These are phyloP conservation scores for Cyberlindnera meyerae DNA, from an alignment of 805 yeast species.

Conservation along the genomic window DNA sequence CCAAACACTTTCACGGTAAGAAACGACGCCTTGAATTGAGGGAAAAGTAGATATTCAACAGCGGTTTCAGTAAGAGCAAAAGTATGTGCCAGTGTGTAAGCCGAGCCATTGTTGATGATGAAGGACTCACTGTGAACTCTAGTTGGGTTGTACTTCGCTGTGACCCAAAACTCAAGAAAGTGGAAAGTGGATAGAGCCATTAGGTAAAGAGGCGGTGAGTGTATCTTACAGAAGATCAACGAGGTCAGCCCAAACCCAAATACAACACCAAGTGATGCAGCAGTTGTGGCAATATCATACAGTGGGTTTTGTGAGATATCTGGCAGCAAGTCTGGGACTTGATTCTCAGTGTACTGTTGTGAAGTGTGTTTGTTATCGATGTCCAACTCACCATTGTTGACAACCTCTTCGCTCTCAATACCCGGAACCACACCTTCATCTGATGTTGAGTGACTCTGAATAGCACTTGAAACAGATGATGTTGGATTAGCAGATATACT, in stretches of 20 bases:
- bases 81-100: slow-evolving; percentile 53
- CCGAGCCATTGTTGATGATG: slow-evolving; percentile 56
- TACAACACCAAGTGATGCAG: slow-evolving; percentile 39
- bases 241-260: slow-evolving; percentile 36
- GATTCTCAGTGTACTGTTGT: neutral
- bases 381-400: no score
- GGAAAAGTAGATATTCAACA: slow-evolving; percentile 38
- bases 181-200: slow-evolving; percentile 61
- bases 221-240: slow-evolving; percentile 26
- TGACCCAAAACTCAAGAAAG: slow-evolving; percentile 72
- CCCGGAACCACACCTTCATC: no score
- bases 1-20: slow-evolving; percentile 40
- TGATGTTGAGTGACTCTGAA: no score
- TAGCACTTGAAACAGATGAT: no score
- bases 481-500: no score
- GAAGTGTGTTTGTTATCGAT: no score
- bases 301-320: slow-evolving; percentile 37
- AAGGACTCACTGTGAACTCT: slow-evolving; percentile 70
- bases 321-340: no score
- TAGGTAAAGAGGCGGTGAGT: slow-evolving; percentile 43
- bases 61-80: slow-evolving; percentile 48
- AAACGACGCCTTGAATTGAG: slow-evolving; percentile 28
- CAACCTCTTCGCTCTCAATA: no score
- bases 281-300: slow-evolving; percentile 39
- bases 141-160: slow-evolving; percentile 66